phyloP scores from a whole-genome alignment of 768 basidiomycete species.

The Zangia roseola region DNA sequence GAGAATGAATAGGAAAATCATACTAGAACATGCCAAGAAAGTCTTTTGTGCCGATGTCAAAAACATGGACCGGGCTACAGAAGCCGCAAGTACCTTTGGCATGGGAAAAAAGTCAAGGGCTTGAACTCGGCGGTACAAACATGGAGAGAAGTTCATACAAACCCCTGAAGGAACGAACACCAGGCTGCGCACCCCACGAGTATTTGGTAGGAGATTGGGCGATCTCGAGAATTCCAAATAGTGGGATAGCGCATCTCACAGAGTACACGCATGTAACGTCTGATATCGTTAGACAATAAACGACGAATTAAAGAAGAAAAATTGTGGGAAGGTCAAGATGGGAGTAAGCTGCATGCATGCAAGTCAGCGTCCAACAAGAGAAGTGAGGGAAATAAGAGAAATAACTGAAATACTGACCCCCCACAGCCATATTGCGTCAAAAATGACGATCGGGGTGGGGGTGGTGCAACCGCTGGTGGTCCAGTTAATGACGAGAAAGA shows the following conservation, averaged over 20 bases:
- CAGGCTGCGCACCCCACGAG: conserved; percentile 57
- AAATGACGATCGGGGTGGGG: conserved; percentile 39
- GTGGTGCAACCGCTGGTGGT: conserved; percentile 55
- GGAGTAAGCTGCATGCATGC: conserved; percentile 47
- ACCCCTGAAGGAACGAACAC: conserved; percentile 59
- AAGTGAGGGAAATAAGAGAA: conserved; percentile 19
- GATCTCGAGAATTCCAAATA: conserved; percentile 67
- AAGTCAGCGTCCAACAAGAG: background rate
- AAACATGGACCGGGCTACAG: conserved; percentile 33
- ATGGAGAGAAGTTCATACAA: conserved; percentile 58
- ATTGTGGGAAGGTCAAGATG: conserved; percentile 56
- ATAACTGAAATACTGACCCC: no score
- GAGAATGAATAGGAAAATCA: background rate
- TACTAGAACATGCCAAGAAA: conserved; percentile 40
- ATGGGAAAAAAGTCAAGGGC: conserved; percentile 10
- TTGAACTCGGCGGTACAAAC: conserved; percentile 20
- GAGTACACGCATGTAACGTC: no score
- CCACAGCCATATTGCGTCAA: conserved; percentile 65
- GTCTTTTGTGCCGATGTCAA: conserved; percentile 45
- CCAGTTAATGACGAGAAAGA: conserved; percentile 72
- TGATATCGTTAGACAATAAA: no score
- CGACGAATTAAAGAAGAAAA: no score
- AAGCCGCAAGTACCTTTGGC: conserved; percentile 40
- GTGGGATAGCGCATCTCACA: no score
- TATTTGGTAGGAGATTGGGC: conserved; percentile 58